phyloP scores from a whole-genome alignment of 257 asterid species.

The Solanum ossicruentum region DNA sequence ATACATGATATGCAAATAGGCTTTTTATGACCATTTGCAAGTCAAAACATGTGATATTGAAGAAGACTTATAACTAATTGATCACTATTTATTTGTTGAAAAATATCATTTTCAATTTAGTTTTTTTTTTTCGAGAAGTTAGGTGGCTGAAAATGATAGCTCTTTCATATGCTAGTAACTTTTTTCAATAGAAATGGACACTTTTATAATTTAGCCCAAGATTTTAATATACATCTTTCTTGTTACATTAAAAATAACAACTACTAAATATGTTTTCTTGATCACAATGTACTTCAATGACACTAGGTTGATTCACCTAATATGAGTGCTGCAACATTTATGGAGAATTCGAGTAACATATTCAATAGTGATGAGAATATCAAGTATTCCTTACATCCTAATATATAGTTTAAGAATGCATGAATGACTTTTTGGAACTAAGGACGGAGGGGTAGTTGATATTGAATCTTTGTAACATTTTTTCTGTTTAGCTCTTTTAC shows the following conservation, averaged over 20 bases:
- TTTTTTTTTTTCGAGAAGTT: neutral
- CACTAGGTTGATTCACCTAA: neutral
- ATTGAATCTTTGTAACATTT: neutral
- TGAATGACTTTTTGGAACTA: neutral
- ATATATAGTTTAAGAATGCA: neutral
- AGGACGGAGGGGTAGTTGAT: neutral
- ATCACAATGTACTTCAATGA: neutral
- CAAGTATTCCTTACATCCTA: neutral
- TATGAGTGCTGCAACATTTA: neutral
- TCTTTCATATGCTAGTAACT: neutral
- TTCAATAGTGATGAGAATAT: neutral
- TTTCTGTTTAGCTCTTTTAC: neutral
- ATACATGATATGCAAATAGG: neutral
- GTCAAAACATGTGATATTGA: neutral
- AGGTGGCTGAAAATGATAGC: neutral
- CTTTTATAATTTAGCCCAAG: neutral
- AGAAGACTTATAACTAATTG: neutral
- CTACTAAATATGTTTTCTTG: neutral
- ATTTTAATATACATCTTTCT: neutral
- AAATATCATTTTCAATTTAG: neutral
- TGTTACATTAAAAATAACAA: neutral
- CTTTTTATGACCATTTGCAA: neutral
- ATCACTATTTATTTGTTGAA: neutral
- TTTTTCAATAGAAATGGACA: neutral
- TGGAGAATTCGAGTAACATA: neutral